Evolutionary conservation across 106 monocot species (phyloP), one percentile per base, ranked within the genome.

Genomic region (Dendrobium officinale): DNA sequence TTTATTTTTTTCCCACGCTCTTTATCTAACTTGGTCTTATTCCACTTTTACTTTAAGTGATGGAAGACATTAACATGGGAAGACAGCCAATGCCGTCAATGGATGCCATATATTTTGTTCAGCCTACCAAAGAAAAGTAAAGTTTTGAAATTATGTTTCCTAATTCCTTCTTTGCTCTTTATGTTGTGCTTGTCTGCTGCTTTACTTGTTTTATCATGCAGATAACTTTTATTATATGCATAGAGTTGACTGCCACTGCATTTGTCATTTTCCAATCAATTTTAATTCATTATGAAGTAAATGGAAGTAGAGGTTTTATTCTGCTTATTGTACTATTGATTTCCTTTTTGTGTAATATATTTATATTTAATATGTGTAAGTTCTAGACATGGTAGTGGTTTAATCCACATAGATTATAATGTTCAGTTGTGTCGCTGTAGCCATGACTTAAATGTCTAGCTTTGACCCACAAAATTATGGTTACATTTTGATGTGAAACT

Each of bases 71-170:
- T 80, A 88, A 87, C 84, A 96, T 92, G 79, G 80, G 96, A 78
- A 88, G 96, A 81, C 96, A 93, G 75, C 93, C 96, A n/a, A 87
- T 96, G 77, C 91, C 93, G 10, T 84, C 88, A 9, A 90, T 96
- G 91, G 93, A 96, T 86, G 96, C 96, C 51, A 89, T 96, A 85
- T 96, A 96, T 79, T 96, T 96, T 83, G 88, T 96, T 24, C 96
- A 93, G 83, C 96, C 96, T 72, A 79, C 87, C 37, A 92, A 90
- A 84, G 96, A 96, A 76, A 96, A 96, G 96, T 96, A 92, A 72
- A 72, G 72, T 37, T 72, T 33, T 2, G 4, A 33, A 37, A 13
- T 72, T 7, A 10, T 37, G 17, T 72, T 37, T 33, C n/a, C 24
- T 66, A n/a, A 66, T 26, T 66, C 5, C 24, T 66, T 18, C 20